A percentile compares a stretch with the other conserved stretches of the same genome.
These are phyloP conservation scores for Lentithecium fluviatile DNA, from an alignment of 495 filamentous ascomycete genomes.

Conservation along the genomic window DNA sequence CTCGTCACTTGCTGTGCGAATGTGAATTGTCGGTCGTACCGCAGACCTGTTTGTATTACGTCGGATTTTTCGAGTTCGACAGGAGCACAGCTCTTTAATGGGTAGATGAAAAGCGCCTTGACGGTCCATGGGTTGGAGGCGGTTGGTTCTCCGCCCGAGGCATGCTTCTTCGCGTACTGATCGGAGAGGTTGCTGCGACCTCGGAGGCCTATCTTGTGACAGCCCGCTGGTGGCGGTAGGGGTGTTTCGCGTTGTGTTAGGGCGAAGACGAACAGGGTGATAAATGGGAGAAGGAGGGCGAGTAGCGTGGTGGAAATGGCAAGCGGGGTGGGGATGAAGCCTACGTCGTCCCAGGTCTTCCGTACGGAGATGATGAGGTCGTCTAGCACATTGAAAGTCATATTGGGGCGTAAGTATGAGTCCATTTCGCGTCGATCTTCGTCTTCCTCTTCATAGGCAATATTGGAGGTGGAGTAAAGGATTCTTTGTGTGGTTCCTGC, in stretches of 20 bases:
- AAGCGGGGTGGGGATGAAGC: conserved; percentile 5
- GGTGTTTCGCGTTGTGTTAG: conserved; percentile 13
- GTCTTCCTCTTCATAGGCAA: background rate
- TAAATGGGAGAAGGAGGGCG: conserved; percentile 10
- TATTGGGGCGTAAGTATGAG: background rate
- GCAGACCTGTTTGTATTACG: conserved; percentile 68
- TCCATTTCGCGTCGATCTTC: background rate
- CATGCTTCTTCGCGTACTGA: conserved; percentile 27
- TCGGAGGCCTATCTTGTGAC: conserved; percentile 25
- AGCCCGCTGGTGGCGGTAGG: conserved; percentile 27
- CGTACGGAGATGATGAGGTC: conserved; percentile 1
- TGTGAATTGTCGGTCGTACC: conserved; percentile 81
- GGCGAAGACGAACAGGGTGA: conserved; percentile 16
- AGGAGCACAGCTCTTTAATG: conserved; percentile 81
- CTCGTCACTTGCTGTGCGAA: conserved; percentile 66
- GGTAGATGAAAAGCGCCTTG: conserved; percentile 83
- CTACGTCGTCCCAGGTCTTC: conserved; percentile 1
- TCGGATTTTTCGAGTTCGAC: conserved; percentile 69
- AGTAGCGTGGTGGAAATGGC: conserved; percentile 17
- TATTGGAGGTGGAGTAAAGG: background rate
- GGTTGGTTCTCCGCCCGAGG: conserved; percentile 7
- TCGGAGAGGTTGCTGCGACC: conserved; percentile 29
- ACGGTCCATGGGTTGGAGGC: conserved; percentile 52
- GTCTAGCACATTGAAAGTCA: conserved; percentile 12
- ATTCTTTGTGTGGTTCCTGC: background rate